Evolutionary conservation across 2,329 filamentous ascomycete species (phyloP), one percentile per base, ranked within the genome.

Genomic region (Aspergillus oerlinghausenensis): DNA sequence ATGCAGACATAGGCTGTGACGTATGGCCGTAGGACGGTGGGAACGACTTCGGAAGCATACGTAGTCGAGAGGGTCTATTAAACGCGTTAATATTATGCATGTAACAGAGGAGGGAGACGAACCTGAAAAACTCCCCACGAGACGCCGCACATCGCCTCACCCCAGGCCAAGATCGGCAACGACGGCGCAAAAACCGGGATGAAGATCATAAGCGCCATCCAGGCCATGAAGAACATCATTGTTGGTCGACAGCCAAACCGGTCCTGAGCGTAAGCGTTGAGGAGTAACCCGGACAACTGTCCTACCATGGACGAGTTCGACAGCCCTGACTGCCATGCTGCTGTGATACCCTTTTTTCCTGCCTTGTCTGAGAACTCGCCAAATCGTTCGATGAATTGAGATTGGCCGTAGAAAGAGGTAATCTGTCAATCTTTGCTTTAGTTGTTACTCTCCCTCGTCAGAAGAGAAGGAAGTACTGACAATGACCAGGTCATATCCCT

Each of bases 31-130:
- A 73, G 61, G 8, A 64, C 60, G 8, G 66, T 67, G n/a, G 68
- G 67, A 19, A 64, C 66, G 1, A 73, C 67, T 21, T 73, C 69
- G 7, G 60, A 69, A 1, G 70, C 66, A 50, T 72, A 72, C 0
- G 57, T 56, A 1, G 57, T 55, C 23, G 55, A 54, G 5, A 61
- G 55, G 2, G 60, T 58, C 57, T 56, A 23, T 19, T 19, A 17
- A 4, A 28, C 3, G 23, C 2, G 3, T 54, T 1, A n/a, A n/a
- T n/a, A 35, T 38, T 3, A 7, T 35, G 14, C 14, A 14, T 19
- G 8, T 0, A 29, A 38, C 8, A 4, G 6, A 11, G 14, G 4
- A 50, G 8, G 4, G 4, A 2, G 25, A 35, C 17, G 19, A n/a
- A 57, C 55, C 48, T 52, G 50, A 17, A 61, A 59, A 3, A 61